Base-by-base conservation (phyloP, 1,139 yeast species). In the Candida sojae region DNA sequence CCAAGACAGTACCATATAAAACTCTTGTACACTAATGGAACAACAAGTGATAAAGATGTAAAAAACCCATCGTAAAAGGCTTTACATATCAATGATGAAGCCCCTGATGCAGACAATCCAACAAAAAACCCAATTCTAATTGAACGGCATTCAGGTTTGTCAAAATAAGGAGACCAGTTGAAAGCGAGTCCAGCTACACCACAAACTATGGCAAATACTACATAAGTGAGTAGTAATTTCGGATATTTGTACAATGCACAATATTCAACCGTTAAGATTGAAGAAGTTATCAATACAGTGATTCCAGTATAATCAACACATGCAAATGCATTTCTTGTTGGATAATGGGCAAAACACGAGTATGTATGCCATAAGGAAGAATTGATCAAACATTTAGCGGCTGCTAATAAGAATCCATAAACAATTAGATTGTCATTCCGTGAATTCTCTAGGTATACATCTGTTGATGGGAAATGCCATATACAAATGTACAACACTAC, bases 221-320 rank as follows among this genome's bases (percentile, higher is more conserved):
- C 79, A 64, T 86, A 87, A 2, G 72, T 55, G 3, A 66, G 52
- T 50, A 79, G 69, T 42, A 79, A 63, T 33, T 67, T 61, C 4
- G 88, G 84, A 57, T 82, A 79, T 54, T 86, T 75, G 62, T 82
- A 85, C 50, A 93, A 76, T 1, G 93, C 80, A 35, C 90, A 81
- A 64, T 88, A 91, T 65, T 92, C 97, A 0, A 93, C 86, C 4
- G 96, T 82, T 39, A 93, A 73, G 45, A 93, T 87, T 1, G 96
- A 88, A n/a, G 96, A 92, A 0, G 97, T 87, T 56, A 93, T 91
- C 53, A 93, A 73, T 10, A 91, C 79, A 0, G 97, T 90, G 57
- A 93, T 93, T 1, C 99, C 99, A 7, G 96, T 87, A 65, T 93
- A 93, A 69, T 93, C 99, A 42, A 92, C 84, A 67, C 99, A 93